Evolutionary conservation across 78 protist genomes (phyloP).

Genomic region (Dictyostelium citrinum): DNA sequence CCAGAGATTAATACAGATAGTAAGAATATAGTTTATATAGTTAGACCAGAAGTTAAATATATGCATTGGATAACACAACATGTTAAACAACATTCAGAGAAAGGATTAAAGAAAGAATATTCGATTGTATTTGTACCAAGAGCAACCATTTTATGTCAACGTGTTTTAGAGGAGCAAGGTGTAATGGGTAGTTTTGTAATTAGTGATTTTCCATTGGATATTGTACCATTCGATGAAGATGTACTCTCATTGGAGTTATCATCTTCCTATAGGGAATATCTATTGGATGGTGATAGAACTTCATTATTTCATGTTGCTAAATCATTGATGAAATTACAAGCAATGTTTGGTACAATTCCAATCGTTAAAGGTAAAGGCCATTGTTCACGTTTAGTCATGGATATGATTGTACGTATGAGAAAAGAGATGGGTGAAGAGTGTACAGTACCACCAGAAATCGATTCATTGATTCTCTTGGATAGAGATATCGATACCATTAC

Average conservation of each 20-base stretch:
- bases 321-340: slow-evolving; percentile 88
- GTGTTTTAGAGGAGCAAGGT: slow-evolving; percentile 91
- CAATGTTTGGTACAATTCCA: slow-evolving; percentile 89
- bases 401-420: slow-evolving; percentile 79
- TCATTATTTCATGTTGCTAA: slow-evolving; percentile 82
- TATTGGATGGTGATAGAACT: slow-evolving; percentile 89
- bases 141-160: slow-evolving; percentile 84
- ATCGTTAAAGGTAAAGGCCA: slow-evolving; percentile 87
- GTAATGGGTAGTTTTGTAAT: slow-evolving; percentile 55
- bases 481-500: slow-evolving; percentile 83
- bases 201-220: slow-evolving; percentile 74
- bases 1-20: slow-evolving; percentile 69
- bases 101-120: slow-evolving; percentile 28
- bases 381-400: slow-evolving; percentile 61
- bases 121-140: slow-evolving; percentile 86
- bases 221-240: slow-evolving; percentile 93
- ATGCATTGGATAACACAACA: slow-evolving; percentile 52
- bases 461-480: slow-evolving; percentile 88
- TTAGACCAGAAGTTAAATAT: slow-evolving; percentile 73
- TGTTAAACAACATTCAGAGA: slow-evolving; percentile 16
- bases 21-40: slow-evolving; percentile 78
- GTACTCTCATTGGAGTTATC: slow-evolving; percentile 89
- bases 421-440: slow-evolving; percentile 51
- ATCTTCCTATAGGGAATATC: slow-evolving; percentile 69
- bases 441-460: slow-evolving; percentile 80